Base-by-base conservation (phyloP, 139 green algal species). In the Coccomyxa sp. region DNA sequence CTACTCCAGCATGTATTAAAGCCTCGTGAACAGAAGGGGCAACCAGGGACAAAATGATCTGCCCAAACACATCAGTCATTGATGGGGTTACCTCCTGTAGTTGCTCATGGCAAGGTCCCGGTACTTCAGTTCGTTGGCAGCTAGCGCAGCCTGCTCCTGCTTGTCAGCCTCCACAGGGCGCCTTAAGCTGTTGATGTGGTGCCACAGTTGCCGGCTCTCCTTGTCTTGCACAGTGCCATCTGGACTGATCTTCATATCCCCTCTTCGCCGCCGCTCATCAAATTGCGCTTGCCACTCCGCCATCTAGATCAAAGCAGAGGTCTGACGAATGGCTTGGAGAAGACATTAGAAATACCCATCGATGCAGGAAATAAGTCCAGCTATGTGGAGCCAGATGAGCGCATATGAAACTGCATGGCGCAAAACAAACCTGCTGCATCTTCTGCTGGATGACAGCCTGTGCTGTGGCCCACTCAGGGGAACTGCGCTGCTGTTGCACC, bases 361-460 rank as follows among this genome's bases (percentile, higher is more conserved):
- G 38, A 51, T 51, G 38, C 38, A 51, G 38, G 38, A 51, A 7
- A 7, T 11, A 51, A 51, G n/a, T n/a, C 7, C 38, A 11, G 38
- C 38, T 51, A 51, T 51, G 38, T 51, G 38, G 38, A 51, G 38
- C 38, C 38, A 51, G 38, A 51, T 51, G 7, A 51, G 38, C 38
- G 38, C 38, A 51, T 51, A 51, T 51, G 38, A 51, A 51, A 51
- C 38, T 51, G 38, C 38, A 11, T 7, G 38, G 38, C 3, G 38
- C 3, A 51, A 51, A 7, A 51, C 38, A 51, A n/a, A 91, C 81
- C 88, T 91, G 77, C 66, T 76, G 32, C 28, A 77, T 77, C 86
- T 95, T 96, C 79, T 79, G 67, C 67, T 89, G 82, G 16, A 93
- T 88, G 45, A 95, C 87, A 18, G 79, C 83, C 68, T 89, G 89